Base-by-base conservation (phyloP, 1,284 basidiomycete genomes). In the Athelia psychrophila region DNA sequence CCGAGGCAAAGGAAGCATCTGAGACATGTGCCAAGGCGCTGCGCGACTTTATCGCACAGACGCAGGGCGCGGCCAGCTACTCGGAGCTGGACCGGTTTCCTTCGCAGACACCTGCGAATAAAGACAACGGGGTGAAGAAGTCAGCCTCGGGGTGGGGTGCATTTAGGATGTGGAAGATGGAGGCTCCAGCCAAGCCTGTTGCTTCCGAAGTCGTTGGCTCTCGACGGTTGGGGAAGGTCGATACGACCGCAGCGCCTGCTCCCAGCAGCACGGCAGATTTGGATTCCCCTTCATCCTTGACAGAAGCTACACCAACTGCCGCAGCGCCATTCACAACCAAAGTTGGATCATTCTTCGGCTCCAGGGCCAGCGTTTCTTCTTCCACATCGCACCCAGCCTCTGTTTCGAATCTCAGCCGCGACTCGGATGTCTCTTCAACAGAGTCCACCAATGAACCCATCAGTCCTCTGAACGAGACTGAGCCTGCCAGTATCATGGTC, bases 1-100 rank as follows among this genome's bases (percentile, higher is more conserved):
- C 82, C 53, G 94, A 97, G 66, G 92, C 91, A 2, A 78, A 84
- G 44, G 84, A 91, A 61, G 94, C 94, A 8, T 91, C 87, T n/a
- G 93, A 97, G 58, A 80, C 79, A 2, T 95, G 92, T 63, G 84
- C 91, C 54, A 83, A 81, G 51, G 90, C 89, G 0, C 72, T 97
- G 32, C 79, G 93, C 35, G 88, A 87, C 51, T 97, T 93, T 64
- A 94, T 97, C 59, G 83, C 85, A 20, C 84, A 90, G 58, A 81
- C 53, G 6, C 51, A 58, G 46, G 25, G 56, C 42, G 25, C 44
- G 32, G 55, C 36, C 36, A 54, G 54, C 25, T 56, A 54, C 18
- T 44, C 36, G 4, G 48, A 50, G 19, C 18, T 60, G 5, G 60
- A 77, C 40, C 76, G 77, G 53, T 68, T 85, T 10, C 83, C 84